Conservation (phyloP, 2,329 filamentous ascomycete species). For the Calonectria fujianensis region DNA sequence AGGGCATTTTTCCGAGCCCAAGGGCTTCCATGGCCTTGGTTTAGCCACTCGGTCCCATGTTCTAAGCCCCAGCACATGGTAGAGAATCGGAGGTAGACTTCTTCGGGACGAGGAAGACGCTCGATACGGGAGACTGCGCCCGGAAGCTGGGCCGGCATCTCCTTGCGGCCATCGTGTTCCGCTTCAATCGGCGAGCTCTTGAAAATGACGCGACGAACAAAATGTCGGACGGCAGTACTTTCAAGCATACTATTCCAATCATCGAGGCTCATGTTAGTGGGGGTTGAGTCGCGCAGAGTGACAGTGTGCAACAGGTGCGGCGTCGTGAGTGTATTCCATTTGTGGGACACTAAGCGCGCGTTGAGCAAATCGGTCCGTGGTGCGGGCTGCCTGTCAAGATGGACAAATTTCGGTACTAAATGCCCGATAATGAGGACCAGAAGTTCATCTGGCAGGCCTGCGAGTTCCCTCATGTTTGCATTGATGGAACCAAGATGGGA, state of each 20-base stretch:
- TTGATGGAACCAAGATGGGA: not conserved
- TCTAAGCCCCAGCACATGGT: not conserved
- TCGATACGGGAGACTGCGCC: slow-evolving; percentile 3
- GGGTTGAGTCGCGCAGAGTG: not conserved
- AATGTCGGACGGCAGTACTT: not conserved
- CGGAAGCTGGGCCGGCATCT: not conserved
- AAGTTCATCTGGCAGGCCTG: not conserved
- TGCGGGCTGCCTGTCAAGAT: not conserved
- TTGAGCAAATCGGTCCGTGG: not conserved
- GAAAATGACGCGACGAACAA: not conserved
- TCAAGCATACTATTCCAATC: slow-evolving; percentile 5
- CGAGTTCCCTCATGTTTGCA: not conserved
- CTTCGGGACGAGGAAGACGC: not conserved
- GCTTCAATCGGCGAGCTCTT: not conserved
- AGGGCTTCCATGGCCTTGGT: not conserved
- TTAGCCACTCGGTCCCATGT: not conserved
- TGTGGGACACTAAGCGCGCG: slow-evolving; percentile 9
- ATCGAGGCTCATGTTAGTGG: not conserved
- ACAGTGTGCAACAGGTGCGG: not conserved
- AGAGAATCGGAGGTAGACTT: not conserved
- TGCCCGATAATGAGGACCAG: not conserved
- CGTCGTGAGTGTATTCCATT: slow-evolving; percentile 16
- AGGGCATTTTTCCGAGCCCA: not conserved
- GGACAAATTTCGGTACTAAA: not conserved
- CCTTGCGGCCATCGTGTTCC: not conserved